Evolutionary conservation across 129 eudicot species (phyloP), one percentile per base, ranked within the genome.

Genomic region (Pulicaria dysenterica): DNA sequence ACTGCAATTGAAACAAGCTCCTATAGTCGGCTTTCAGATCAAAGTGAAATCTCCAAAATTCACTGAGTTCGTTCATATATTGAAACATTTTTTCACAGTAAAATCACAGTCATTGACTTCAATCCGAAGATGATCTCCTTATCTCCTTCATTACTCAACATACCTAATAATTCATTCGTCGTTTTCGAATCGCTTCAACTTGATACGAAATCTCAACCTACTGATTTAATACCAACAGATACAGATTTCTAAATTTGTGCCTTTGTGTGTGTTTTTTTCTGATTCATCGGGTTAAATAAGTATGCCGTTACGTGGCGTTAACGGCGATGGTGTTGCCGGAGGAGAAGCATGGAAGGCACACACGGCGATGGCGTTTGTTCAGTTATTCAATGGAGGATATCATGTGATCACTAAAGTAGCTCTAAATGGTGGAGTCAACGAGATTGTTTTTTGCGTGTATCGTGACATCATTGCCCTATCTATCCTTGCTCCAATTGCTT

Each of bases 401-500:
- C 98, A 89, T 70, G 98, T 92, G 8, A 85, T 92, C 64, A 92
- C 98, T 10, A 92, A 85, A 67, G 88, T 89, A 4, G 98, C 96
- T 1, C 86, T 92, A 10, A 85, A 85, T 39, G 91, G 76, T 9
- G 98, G 98, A 8, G 72, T 92, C 50, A 92, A 87, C 77, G 88
- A 89, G 83, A 69, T 87, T 58, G 96, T 92, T 1, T 92, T 92
- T 80, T 89, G 96, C 24, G 79, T 89, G 19, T 83, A 69, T 49
- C 84, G 98, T 6, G 98, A 92, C 69, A 83, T 92, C 41, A 74
- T 92, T 58, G 96, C 98, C 15, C 82, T 92, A 24, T 70, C 84
- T 6, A 87, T 92, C 44, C 96, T 92, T 16, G 95, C 90, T 74
- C 98, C 96, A 6, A 42, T 83, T 17, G 96, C 96, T 17, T 90